These are phyloP conservation scores for Neurospora sp. DNA, from an alignment of 2,329 filamentous ascomycete genomes.

Conservation along the genomic window DNA sequence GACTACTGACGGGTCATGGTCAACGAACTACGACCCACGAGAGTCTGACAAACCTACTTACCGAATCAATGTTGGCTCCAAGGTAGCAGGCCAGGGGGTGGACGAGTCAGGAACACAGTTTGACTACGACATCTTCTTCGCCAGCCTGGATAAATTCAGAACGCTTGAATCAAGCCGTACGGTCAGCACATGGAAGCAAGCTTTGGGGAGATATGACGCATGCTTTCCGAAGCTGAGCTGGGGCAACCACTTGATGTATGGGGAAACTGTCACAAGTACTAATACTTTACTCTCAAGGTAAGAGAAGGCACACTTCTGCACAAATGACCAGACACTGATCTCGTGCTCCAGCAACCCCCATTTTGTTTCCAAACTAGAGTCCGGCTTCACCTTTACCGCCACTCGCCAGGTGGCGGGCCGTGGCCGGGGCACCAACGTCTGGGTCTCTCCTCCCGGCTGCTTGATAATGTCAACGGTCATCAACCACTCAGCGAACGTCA, in stretches of 20 bases:
- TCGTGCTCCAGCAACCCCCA: constrained; percentile 55
- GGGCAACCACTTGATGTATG: constrained; percentile 73
- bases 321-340: constrained; percentile 2
- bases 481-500: constrained; percentile 61
- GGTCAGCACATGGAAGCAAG: background rate
- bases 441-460: constrained; percentile 80
- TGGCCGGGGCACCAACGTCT: constrained; percentile 85
- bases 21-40: background rate
- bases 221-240: constrained; percentile 51
- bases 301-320: constrained; percentile 8
- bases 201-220: constrained; percentile 19
- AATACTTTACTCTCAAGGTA: constrained; percentile 88
- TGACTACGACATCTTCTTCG: constrained; percentile 71
- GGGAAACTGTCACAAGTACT: constrained; percentile 86
- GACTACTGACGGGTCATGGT: background rate
- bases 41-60: background rate
- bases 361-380: constrained; percentile 65
- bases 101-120: constrained; percentile 36
- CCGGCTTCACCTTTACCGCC: constrained; percentile 79
- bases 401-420: constrained; percentile 82
- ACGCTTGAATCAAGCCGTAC: background rate
- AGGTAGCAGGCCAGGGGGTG: background rate
- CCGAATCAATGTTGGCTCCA: background rate
- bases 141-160: constrained; percentile 60
- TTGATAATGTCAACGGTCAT: constrained; percentile 85